Conservation (phyloP, 2,329 filamentous ascomycete species). For the Trichoderma semiorbis region DNA sequence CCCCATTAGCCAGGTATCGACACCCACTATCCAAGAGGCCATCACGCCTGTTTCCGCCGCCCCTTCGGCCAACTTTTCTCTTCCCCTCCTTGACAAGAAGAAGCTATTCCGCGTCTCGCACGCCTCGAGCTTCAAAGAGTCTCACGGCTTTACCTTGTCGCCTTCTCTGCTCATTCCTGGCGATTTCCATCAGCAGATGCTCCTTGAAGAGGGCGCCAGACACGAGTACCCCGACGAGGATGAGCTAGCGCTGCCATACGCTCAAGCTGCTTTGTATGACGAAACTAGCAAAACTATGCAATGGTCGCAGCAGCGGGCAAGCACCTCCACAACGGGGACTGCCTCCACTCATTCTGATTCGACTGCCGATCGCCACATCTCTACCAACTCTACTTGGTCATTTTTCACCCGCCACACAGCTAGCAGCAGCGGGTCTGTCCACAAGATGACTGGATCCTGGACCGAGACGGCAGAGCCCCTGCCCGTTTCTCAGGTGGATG, state of each 20-base stretch:
- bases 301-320: constrained; percentile 44
- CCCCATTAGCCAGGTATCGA: constrained; percentile 46
- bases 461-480: constrained; percentile 33
- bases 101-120: constrained; percentile 38
- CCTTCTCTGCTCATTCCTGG: constrained; percentile 60
- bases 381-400: constrained; percentile 51
- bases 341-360: constrained; percentile 47
- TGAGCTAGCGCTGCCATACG: constrained; percentile 22
- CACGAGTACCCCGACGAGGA: constrained; percentile 34
- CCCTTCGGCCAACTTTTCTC: constrained; percentile 48
- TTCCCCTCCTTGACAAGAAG: constrained; percentile 42
- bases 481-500: constrained; percentile 26
- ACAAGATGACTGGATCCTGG: constrained; percentile 33
- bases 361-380: constrained; percentile 50
- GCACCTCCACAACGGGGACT: constrained; percentile 54
- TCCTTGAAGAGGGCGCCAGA: constrained; percentile 31
- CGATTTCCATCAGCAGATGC: constrained; percentile 56
- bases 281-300: constrained; percentile 12
- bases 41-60: constrained; percentile 40
- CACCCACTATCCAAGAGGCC: constrained; percentile 40
- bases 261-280: constrained; percentile 22
- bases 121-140: constrained; percentile 55
- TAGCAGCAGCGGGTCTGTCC: constrained; percentile 50
- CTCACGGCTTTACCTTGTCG: constrained; percentile 57
- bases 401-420: constrained; percentile 52